Evolutionary conservation across 2,329 filamentous ascomycete species (phyloP).

Genomic region (Arthrobotrys musiformis): DNA sequence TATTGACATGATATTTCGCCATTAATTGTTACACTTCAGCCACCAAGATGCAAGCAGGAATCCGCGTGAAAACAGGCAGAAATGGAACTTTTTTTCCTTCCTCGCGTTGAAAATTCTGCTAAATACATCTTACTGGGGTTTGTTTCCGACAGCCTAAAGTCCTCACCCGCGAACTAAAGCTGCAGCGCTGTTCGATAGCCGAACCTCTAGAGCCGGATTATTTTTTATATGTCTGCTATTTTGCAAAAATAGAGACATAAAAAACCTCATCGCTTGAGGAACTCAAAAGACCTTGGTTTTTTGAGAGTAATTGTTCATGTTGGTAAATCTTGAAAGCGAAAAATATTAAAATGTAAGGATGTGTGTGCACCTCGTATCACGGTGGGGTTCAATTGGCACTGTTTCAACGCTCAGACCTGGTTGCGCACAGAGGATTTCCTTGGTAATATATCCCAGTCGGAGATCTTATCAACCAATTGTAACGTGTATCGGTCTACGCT

Average conservation of each 20-base stretch:
- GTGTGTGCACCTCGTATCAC: neutral
- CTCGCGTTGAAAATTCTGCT: conserved; percentile 43
- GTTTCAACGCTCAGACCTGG: conserved; percentile 25
- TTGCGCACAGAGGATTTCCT: conserved; percentile 9
- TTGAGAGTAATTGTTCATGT: no score
- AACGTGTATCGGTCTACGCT: neutral
- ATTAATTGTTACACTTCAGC: neutral
- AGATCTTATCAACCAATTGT: conserved; percentile 33
- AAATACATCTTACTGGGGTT: conserved; percentile 12
- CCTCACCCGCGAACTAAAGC: neutral
- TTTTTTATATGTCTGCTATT: conserved; percentile 2
- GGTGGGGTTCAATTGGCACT: neutral
- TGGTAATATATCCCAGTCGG: conserved; percentile 19
- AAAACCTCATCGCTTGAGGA: neutral
- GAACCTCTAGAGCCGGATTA: conserved; percentile 4
- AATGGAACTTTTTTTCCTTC: conserved; percentile 19
- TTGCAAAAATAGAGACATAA: neutral
- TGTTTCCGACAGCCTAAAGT: conserved; percentile 44
- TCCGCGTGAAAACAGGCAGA: conserved; percentile 28
- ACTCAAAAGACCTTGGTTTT: neutral
- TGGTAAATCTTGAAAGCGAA: no score
- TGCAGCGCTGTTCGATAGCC: conserved; percentile 27
- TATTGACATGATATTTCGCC: neutral
- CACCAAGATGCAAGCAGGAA: conserved; percentile 9
- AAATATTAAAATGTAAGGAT: no score